Conservation (phyloP, 2,329 filamentous ascomycete species). For the Penicillium psychrosexuale region DNA sequence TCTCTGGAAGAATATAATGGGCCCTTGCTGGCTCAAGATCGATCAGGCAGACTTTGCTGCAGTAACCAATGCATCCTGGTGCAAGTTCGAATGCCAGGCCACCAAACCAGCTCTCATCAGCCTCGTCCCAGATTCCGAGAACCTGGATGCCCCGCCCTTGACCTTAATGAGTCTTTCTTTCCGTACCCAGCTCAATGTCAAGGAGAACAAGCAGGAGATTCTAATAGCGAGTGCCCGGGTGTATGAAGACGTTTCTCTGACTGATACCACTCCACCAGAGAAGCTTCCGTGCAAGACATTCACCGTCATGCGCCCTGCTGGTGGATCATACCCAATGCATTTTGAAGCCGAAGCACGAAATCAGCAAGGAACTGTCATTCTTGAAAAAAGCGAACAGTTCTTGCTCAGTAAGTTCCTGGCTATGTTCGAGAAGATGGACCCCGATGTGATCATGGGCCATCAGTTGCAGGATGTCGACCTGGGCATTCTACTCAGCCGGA, state of each 20-base stretch:
- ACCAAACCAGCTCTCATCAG: slow-evolving; percentile 73
- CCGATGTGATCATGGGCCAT: slow-evolving; percentile 90
- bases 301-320: slow-evolving; percentile 81
- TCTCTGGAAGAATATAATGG: slow-evolving; percentile 98
- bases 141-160: slow-evolving; percentile 76
- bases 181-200: slow-evolving; percentile 81
- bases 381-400: slow-evolving; percentile 79
- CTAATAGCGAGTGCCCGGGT: slow-evolving; percentile 85
- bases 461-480: slow-evolving; percentile 97
- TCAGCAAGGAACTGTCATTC: slow-evolving; percentile 71
- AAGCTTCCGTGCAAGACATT: slow-evolving; percentile 87
- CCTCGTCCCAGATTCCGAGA: slow-evolving; percentile 72
- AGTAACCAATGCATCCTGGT: slow-evolving; percentile 91
- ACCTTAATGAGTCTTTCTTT: slow-evolving; percentile 95
- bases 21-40: slow-evolving; percentile 94
- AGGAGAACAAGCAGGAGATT: slow-evolving; percentile 95
- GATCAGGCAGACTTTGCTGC: slow-evolving; percentile 77
- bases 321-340: slow-evolving; percentile 73
- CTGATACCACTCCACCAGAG: slow-evolving; percentile 82
- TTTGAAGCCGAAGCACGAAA: slow-evolving; percentile 77
- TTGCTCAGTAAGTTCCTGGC: slow-evolving; percentile 86
- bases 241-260: slow-evolving; percentile 85
- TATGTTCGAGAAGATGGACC: slow-evolving; percentile 81
- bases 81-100: slow-evolving; percentile 87
- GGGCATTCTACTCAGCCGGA: slow-evolving; percentile 78